Base-by-base conservation (phyloP, 2,329 filamentous ascomycete species). In the Monilinia fructicola region DNA sequence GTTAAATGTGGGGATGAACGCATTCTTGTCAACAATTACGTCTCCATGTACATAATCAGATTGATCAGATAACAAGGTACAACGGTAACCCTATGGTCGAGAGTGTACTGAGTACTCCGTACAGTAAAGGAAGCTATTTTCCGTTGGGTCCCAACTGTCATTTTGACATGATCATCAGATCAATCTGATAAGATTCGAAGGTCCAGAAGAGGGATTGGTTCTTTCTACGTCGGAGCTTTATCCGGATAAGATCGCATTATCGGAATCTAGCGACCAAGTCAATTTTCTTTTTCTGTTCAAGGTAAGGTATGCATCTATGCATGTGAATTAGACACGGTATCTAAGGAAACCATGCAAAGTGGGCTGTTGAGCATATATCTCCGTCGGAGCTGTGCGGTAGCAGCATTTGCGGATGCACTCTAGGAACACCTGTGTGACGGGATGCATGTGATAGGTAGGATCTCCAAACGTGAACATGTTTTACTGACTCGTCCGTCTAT, bases 11-110 rank as follows among this genome's bases (percentile, higher is more conserved):
- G 58, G 44, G 44, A 14, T 40, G 7, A 18, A 26, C n/a, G 31
- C 31, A 55, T 23, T 38, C 28, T 56, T 56, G 44, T 50, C 42
- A 60, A 21, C n/a, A 4, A 26, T 50, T 40, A 61, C 31, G 44
- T 21, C 44, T 50, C 28, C 9, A 26, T 38, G 44, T 61, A 50
- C 44, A 61, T 50, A 38, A 61, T 38, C 58, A 50, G 28, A 38
- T 50, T 50, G 58, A 61, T 61, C 58, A 61, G 58, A 61, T 61
- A 61, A 61, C 44, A 26, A 50, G 44, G 58, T 23, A 48, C 31
- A 35, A 35, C 31, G 31, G 5, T 35, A n/a, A n/a, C n/a, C n/a
- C n/a, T n/a, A 6, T 35, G 5, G 9, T 35, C 4, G 31, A 35
- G 3, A 35, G 31, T 35, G 31, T 35, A 3, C 31, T 35, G 31